Percentiles rank a stretch among this genome's conserved stretches.
Evolutionary conservation across 495 filamentous ascomycete genomes (phyloP).

Genomic region (Umbilicaria muhlenbergii): DNA sequence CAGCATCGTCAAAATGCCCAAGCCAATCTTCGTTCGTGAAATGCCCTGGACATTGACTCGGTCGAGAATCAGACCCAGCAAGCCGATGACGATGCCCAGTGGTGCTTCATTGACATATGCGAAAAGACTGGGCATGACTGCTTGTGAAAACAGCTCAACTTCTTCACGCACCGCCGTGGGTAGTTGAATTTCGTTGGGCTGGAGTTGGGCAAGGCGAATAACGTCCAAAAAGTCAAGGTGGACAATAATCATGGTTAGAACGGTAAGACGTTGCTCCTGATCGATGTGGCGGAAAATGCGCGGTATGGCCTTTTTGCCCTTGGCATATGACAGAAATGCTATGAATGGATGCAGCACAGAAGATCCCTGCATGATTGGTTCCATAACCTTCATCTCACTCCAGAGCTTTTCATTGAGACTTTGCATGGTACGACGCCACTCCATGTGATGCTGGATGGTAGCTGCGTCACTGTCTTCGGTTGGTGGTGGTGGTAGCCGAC

Average conservation of each 20-base stretch:
- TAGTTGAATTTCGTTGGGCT: slow-evolving; percentile 50
- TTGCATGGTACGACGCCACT: slow-evolving; percentile 58
- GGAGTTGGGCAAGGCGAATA: slow-evolving; percentile 57
- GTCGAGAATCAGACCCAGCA: slow-evolving; percentile 69
- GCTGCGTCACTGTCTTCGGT: slow-evolving; percentile 45
- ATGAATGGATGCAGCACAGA: slow-evolving; percentile 84
- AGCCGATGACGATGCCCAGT: slow-evolving; percentile 74
- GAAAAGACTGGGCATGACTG: slow-evolving; percentile 81
- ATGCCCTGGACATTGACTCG: slow-evolving; percentile 66
- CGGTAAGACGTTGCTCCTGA: slow-evolving; percentile 79
- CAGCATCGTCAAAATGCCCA: slow-evolving; percentile 86
- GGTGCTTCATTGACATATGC: slow-evolving; percentile 80
- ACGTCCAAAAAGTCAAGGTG: slow-evolving; percentile 87
- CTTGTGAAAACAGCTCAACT: slow-evolving; percentile 72
- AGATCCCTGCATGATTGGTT: slow-evolving; percentile 63
- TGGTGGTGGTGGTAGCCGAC: slow-evolving; percentile 60
- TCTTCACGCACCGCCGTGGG: slow-evolving; percentile 66
- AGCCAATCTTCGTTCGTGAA: slow-evolving; percentile 68
- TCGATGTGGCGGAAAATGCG: slow-evolving; percentile 89
- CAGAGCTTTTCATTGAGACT: slow-evolving; percentile 68
- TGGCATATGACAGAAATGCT: slow-evolving; percentile 80
- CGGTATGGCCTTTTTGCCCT: slow-evolving; percentile 91
- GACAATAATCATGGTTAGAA: slow-evolving; percentile 90
- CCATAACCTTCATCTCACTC: slow-evolving; percentile 73
- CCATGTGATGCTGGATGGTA: slow-evolving; percentile 39